Percentiles rank a stretch among this genome's conserved stretches.
Evolutionary conservation across 2,329 filamentous ascomycete genomes (phyloP).

Genomic region (Beauveria australis): DNA sequence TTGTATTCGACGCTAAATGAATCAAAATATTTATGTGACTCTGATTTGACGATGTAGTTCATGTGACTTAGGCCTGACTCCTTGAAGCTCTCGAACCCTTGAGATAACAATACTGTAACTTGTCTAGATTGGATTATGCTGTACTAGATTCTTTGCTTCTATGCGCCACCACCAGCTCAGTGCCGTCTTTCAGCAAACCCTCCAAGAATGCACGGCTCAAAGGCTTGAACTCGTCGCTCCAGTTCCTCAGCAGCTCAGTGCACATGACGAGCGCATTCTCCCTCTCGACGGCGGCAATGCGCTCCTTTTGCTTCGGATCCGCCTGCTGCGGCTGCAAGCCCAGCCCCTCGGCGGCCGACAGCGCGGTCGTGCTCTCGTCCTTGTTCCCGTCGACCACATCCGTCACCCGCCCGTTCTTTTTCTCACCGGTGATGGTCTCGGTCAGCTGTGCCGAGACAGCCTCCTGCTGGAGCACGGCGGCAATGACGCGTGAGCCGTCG

Average conservation of each 20-base stretch:
- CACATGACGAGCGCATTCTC: slow-evolving; percentile 55
- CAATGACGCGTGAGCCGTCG: slow-evolving; percentile 40
- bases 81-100: background rate
- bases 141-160: slow-evolving; percentile 14
- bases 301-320: slow-evolving; percentile 33
- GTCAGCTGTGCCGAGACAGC: slow-evolving; percentile 37
- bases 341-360: slow-evolving; percentile 25
- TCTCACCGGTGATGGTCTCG: slow-evolving; percentile 39
- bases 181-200: slow-evolving; percentile 42
- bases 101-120: no score
- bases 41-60: background rate
- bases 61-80: background rate
- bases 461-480: slow-evolving; percentile 32
- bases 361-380: slow-evolving; percentile 12
- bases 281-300: slow-evolving; percentile 44
- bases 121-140: background rate
- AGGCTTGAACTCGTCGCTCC: slow-evolving; percentile 31
- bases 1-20: slow-evolving; percentile 24
- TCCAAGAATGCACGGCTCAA: slow-evolving; percentile 35
- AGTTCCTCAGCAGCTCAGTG: slow-evolving; percentile 42
- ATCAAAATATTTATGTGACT: slow-evolving; percentile 11
- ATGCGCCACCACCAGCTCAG: slow-evolving; percentile 30
- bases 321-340: slow-evolving; percentile 40
- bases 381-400: slow-evolving; percentile 14
- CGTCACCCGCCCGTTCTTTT: background rate